Evolutionary conservation across 2,329 filamentous ascomycete genomes (phyloP).

Genomic region (Talaromyces sp.): DNA sequence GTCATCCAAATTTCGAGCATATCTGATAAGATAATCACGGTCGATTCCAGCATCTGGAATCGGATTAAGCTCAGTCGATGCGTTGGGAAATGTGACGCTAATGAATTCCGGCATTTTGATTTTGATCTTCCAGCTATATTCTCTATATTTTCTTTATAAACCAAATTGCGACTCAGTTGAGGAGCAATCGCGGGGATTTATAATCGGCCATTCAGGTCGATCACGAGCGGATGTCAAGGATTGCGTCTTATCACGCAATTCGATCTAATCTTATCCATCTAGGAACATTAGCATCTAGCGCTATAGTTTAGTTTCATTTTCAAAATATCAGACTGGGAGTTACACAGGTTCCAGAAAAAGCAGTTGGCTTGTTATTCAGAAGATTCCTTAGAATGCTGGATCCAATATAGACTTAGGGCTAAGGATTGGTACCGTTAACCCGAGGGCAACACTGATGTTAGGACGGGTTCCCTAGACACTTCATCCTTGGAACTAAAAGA

Average conservation of each 20-base stretch:
- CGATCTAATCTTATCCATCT: constrained; percentile 1
- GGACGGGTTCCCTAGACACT: too few relatives aligned
- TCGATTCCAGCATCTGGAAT: constrained; percentile 53
- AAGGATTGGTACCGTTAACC: not conserved
- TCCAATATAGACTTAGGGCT: not conserved
- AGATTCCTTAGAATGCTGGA: not conserved
- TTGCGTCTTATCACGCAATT: constrained; percentile 11
- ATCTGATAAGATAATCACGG: constrained; percentile 54
- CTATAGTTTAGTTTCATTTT: not conserved
- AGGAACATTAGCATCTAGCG: not conserved
- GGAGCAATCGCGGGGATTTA: not conserved
- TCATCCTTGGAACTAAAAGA: too few relatives aligned
- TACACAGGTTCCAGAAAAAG: not conserved
- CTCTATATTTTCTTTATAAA: not conserved
- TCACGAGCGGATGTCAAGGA: not conserved
- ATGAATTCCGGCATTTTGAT: constrained; percentile 51
- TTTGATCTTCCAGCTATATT: not conserved
- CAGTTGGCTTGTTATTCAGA: not conserved
- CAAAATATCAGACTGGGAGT: too few relatives aligned
- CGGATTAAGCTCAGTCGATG: constrained; percentile 55
- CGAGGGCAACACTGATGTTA: not conserved
- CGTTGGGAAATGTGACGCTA: constrained; percentile 55
- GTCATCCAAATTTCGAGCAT: constrained; percentile 57
- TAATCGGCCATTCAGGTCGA: not conserved
- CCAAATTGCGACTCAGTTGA: not conserved